Evolutionary conservation across 176 grass and related monocot species (phyloP), one percentile per base, ranked within the genome.

Genomic region (Triticum turgidum): DNA sequence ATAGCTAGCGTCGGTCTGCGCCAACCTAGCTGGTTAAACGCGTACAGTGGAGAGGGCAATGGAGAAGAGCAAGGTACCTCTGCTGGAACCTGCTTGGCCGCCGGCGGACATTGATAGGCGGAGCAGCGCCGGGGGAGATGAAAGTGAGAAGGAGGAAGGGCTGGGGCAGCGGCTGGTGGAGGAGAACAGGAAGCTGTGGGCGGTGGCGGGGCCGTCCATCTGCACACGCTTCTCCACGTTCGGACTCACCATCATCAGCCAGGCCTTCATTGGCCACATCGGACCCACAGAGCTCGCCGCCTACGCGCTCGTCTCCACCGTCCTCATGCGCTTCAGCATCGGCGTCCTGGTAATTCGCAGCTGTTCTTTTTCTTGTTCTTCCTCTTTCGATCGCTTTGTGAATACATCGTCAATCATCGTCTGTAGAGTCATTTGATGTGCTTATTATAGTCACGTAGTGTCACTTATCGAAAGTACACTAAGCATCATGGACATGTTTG

Each of bases 161-260:
- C 2, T 90, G 63, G 52, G 79, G 0, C 84, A 49, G 7, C 86
- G 89, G 2, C 32, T 84, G 51, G 70, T 67, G 89, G 87, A 90
- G 61, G 95, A 97, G 91, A 97, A 91, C 95, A 81, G 87, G 95
- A 94, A 91, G 89, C 80, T 97, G 17, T 97, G 95, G 92, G 82
- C 71, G 79, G 95, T 95, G 30, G 95, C 92, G 5, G 95, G 87
- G 0, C 92, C 92, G 5, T 97, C 92, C 69, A 97, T 95, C 89
- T 93, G 89, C 89, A 88, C 87, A 0, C 86, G 95, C 20, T 93
- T 97, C 86, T 93, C 95, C n/a, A 73, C 90, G 4, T 97, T 95
- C 76, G 95, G 95, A 69, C 85, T 97, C 15, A 91, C 95, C 42
- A 87, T 97, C 78, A 95, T 97, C 92, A 97, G 92, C 89, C 92